These are phyloP conservation scores for barley (Hordeum vulgare) DNA, from an alignment of 176 grass and related monocot species.

Conservation along the genomic window DNA sequence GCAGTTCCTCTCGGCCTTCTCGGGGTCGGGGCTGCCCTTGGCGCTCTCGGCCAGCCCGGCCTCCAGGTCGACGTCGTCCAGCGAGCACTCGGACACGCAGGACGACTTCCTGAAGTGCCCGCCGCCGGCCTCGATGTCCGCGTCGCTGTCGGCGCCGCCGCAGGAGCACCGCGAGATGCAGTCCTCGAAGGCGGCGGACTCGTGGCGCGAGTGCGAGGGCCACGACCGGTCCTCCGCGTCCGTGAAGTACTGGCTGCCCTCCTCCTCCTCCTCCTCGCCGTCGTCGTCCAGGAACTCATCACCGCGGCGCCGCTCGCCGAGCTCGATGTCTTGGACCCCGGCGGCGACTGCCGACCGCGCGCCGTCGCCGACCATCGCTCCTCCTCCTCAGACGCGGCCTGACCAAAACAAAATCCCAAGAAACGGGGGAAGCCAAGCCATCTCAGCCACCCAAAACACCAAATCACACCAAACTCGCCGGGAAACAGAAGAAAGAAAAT, in stretches of 20 bases:
- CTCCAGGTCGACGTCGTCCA: conserved; percentile 67
- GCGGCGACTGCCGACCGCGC: conserved; percentile 5
- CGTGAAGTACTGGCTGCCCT: conserved; percentile 65
- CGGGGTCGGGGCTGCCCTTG: conserved; percentile 41
- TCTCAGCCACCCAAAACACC: conserved; percentile 2
- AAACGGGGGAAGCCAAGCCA: not conserved
- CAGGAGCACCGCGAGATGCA: conserved; percentile 44
- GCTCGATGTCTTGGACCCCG: conserved; percentile 24
- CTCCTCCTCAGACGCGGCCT: not conserved
- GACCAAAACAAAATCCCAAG: not conserved
- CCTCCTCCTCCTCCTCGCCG: too few species aligned
- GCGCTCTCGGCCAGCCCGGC: conserved; percentile 45
- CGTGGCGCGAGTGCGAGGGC: conserved; percentile 51
- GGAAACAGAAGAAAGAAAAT: not conserved
- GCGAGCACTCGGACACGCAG: conserved; percentile 69
- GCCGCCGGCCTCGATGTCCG: conserved; percentile 6
- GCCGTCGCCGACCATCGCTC: conserved; percentile 24
- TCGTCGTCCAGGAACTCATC: conserved; percentile 11
- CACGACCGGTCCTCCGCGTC: conserved; percentile 79
- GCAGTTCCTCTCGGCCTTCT: conserved; percentile 70
- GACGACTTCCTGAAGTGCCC: conserved; percentile 63
- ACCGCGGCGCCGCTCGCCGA: conserved; percentile 6
- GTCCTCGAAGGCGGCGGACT: conserved; percentile 38
- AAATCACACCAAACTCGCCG: not conserved
- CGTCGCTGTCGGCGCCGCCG: not conserved